Conservation (phyloP, 345 rosid genomes). For the Acer negundo region DNA sequence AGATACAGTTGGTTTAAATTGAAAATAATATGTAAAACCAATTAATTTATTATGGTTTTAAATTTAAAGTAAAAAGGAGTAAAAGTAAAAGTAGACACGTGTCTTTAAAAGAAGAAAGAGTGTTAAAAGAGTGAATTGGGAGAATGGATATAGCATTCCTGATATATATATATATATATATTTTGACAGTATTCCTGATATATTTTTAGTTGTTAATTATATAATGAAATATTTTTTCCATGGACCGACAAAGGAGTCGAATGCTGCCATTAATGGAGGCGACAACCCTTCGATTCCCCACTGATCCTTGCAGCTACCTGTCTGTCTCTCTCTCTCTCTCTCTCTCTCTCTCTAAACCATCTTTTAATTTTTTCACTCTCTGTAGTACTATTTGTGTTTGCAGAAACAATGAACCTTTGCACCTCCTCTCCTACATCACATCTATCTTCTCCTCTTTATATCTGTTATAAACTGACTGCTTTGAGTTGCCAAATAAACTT, state of each 20-base stretch:
- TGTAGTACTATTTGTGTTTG: constrained; percentile 23
- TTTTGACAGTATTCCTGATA: too few species aligned
- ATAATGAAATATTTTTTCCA: constrained; percentile 8
- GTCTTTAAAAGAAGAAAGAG: too few species aligned
- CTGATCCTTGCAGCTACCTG: constrained; percentile 61
- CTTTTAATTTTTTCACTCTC: constrained; percentile 19
- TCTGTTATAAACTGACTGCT: background rate
- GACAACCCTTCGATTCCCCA: constrained; percentile 78
- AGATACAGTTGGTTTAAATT: too few species aligned
- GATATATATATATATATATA: too few species aligned
- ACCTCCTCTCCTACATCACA: constrained; percentile 21
- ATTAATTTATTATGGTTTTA: too few species aligned
- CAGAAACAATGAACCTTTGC: constrained; percentile 46
- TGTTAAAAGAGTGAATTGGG: background rate
- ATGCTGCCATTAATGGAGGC: constrained; percentile 80
- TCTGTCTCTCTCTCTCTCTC: constrained; percentile 40
- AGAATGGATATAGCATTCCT: too few species aligned
- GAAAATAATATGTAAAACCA: too few species aligned
- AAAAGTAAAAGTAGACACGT: too few species aligned
- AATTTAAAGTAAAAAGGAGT: too few species aligned
- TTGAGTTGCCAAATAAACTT: constrained; percentile 6
- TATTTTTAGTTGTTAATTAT: background rate
- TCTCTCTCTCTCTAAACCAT: constrained; percentile 17
- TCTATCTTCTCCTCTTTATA: background rate
- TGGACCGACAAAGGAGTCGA: constrained; percentile 77